Evolutionary conservation across 2,329 filamentous ascomycete genomes (phyloP).

Genomic region (Fusarium sp.): DNA sequence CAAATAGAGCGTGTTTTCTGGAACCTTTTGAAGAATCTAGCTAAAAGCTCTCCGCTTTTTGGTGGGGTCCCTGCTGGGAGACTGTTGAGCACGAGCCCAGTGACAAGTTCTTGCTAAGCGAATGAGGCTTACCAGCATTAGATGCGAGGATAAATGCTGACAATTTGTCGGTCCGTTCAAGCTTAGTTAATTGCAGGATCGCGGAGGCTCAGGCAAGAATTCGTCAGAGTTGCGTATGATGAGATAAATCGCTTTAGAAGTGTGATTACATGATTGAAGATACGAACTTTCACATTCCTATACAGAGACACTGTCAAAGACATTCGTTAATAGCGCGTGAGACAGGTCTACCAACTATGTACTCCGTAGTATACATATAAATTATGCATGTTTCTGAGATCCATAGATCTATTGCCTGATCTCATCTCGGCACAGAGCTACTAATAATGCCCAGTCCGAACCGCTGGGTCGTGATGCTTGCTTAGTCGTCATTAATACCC

Average conservation of each 20-base stretch:
- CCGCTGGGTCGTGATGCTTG: constrained; percentile 29
- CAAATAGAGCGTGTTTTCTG: constrained; percentile 24
- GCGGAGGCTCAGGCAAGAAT: constrained; percentile 16
- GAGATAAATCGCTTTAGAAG: not conserved
- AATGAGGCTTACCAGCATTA: constrained; percentile 31
- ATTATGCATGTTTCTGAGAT: constrained; percentile 27
- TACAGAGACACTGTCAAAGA: constrained; percentile 1
- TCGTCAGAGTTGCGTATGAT: constrained; percentile 18
- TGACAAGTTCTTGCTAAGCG: constrained; percentile 22
- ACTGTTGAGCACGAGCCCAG: constrained; percentile 21
- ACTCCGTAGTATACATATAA: too few species aligned
- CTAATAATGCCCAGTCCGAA: constrained; percentile 33
- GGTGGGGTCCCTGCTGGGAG: constrained; percentile 27
- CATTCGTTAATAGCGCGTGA: constrained; percentile 20
- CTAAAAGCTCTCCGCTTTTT: constrained; percentile 31
- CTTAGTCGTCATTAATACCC: constrained; percentile 33
- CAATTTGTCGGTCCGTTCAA: constrained; percentile 2
- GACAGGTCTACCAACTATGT: constrained; percentile 13
- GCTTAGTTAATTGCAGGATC: constrained; percentile 24
- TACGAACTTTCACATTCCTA: constrained; percentile 28
- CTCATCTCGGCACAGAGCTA: constrained; percentile 40
- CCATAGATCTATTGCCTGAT: constrained; percentile 13
- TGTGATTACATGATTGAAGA: constrained; percentile 2
- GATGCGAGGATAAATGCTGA: constrained; percentile 12
- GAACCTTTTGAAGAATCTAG: constrained; percentile 31